phyloP scores from a whole-genome alignment of 306 rosid species.

The Lotus japonicus region DNA sequence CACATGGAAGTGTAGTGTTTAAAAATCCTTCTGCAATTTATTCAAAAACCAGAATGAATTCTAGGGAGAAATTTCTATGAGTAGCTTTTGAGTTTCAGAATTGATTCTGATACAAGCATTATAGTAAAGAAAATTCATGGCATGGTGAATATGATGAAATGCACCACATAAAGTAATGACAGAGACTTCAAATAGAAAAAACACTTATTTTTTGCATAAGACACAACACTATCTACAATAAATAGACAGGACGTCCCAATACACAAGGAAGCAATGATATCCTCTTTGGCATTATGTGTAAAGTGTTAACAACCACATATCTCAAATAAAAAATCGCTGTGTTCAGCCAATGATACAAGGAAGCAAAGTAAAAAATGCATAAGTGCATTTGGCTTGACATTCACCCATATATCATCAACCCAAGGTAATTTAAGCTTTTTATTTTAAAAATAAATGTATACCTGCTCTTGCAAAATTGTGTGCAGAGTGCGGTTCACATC shows the following conservation, averaged over 20 bases:
- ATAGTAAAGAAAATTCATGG: not conserved
- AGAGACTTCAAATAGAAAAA: not conserved
- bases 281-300: not conserved
- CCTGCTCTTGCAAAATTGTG: conserved; percentile 84
- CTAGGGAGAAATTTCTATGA: too few relatives aligned
- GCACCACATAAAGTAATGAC: not conserved
- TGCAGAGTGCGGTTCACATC: conserved; percentile 95
- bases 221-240: not conserved
- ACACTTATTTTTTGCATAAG: not conserved
- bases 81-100: too few relatives aligned
- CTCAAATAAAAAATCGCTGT: not conserved
- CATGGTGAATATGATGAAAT: not conserved
- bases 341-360: too few relatives aligned
- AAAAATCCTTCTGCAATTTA: too few relatives aligned
- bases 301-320: not conserved
- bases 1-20: too few relatives aligned
- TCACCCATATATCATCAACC: not conserved
- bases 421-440: not conserved
- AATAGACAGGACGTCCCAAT: not conserved
- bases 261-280: not conserved
- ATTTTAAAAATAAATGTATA: conserved; percentile 8
- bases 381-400: too few relatives aligned
- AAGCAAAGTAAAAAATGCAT: conserved; percentile 3
- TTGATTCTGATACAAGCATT: too few relatives aligned
- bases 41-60: too few relatives aligned